Conservation (phyloP, 768 basidiomycete species). For the Sporobolomyces roseus region DNA sequence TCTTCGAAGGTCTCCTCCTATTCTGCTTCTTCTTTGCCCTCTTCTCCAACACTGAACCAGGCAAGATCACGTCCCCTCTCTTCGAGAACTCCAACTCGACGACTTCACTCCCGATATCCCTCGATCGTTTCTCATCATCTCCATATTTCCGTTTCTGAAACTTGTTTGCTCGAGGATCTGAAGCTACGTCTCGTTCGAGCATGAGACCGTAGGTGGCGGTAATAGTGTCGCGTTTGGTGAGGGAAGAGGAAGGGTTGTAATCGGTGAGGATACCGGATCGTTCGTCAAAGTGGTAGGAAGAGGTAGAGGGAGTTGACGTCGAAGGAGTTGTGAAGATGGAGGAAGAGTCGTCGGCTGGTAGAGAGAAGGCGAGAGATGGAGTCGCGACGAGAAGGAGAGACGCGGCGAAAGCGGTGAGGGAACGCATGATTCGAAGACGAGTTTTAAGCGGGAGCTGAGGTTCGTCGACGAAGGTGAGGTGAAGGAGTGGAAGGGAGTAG, state of each 20-base stretch:
- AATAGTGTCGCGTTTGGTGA: constrained; percentile 7
- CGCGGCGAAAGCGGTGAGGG: constrained; percentile 1
- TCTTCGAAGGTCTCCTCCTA: no score
- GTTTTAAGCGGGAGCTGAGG: neutral
- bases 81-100: constrained; percentile 4
- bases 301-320: neutral
- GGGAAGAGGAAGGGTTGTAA: neutral
- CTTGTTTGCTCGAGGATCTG: neutral
- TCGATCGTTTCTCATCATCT: constrained; percentile 3
- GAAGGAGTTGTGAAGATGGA: constrained; percentile 8
- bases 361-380: neutral
- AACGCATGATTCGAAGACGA: neutral
- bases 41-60: neutral
- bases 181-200: constrained; percentile 9
- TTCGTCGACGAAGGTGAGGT: neutral
- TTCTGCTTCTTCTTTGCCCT: no score
- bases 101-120: neutral
- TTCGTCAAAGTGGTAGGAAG: constrained; percentile 12
- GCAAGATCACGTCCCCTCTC: constrained; percentile 5
- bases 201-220: constrained; percentile 4
- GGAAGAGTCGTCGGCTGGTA: neutral
- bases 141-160: constrained; percentile 6
- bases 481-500: neutral
- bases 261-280: constrained; percentile 15
- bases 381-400: constrained; percentile 7